Evolutionary conservation across 2,329 filamentous ascomycete species (phyloP).

Genomic region (Venturia aucupariae): DNA sequence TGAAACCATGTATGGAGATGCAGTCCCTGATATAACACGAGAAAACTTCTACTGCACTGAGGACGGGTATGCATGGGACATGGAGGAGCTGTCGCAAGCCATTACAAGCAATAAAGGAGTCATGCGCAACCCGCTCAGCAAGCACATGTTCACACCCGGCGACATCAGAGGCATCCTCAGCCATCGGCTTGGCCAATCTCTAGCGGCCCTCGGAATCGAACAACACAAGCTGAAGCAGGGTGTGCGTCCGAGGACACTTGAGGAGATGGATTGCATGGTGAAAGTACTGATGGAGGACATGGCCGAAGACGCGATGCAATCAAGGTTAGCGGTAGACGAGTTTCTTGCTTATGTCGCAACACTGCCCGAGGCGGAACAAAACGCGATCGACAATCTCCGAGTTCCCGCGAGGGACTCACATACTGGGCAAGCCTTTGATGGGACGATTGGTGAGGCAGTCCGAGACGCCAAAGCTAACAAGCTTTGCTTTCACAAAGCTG

Average conservation of each 20-base stretch:
- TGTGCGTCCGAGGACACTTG: slow-evolving; percentile 21
- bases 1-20: slow-evolving; percentile 16
- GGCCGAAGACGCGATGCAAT: slow-evolving; percentile 18
- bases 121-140: slow-evolving; percentile 26
- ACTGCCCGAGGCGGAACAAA: slow-evolving; percentile 21
- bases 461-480: slow-evolving; percentile 24
- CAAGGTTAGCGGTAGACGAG: slow-evolving; percentile 21
- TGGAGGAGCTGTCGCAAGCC: slow-evolving; percentile 18
- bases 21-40: slow-evolving; percentile 14
- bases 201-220: slow-evolving; percentile 19
- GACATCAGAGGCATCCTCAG: slow-evolving; percentile 22
- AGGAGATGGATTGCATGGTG: slow-evolving; percentile 18
- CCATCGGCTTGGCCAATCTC: slow-evolving; percentile 22
- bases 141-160: slow-evolving; percentile 21
- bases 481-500: slow-evolving; percentile 18
- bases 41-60: slow-evolving; percentile 16
- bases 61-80: slow-evolving; percentile 18
- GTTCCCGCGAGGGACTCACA: slow-evolving; percentile 23
- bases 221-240: slow-evolving; percentile 21
- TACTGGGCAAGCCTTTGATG: slow-evolving; percentile 23
- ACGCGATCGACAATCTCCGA: slow-evolving; percentile 20
- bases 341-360: slow-evolving; percentile 22
- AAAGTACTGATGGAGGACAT: slow-evolving; percentile 20
- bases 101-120: slow-evolving; percentile 20
- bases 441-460: slow-evolving; percentile 22